A percentile compares a stretch with the other conserved stretches of the same genome.
Conservation (phyloP, 306 rosid species). For the Geum urbanum region DNA sequence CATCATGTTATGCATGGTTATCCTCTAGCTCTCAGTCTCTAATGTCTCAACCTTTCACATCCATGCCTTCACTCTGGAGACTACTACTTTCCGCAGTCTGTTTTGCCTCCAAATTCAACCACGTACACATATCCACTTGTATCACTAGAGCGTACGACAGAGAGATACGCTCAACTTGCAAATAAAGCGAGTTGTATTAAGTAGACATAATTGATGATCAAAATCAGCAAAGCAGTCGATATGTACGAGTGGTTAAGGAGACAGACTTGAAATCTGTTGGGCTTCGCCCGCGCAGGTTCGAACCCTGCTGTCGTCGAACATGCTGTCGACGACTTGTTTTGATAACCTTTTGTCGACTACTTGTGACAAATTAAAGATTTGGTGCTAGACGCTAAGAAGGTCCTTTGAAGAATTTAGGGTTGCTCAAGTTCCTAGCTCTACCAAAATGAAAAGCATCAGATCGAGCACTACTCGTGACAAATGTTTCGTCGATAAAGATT, state of each 20-base stretch:
- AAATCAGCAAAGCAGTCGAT: constrained; percentile 34
- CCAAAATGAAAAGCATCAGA: too few relatives aligned
- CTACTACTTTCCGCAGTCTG: constrained; percentile 1
- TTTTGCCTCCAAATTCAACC: constrained; percentile 8
- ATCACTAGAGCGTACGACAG: not conserved
- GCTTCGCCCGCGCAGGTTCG: constrained; percentile 64
- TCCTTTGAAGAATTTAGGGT: too few relatives aligned
- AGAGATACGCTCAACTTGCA: too few relatives aligned
- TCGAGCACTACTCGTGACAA: too few relatives aligned
- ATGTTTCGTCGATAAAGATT: too few relatives aligned
- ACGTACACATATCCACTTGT: not conserved
- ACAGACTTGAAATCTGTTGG: constrained; percentile 63
- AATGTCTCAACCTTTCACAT: not conserved
- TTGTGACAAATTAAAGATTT: too few relatives aligned
- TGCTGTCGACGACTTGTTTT: constrained; percentile 34
- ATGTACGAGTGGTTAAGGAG: constrained; percentile 66
- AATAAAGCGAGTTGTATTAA: too few relatives aligned
- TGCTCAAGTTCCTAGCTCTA: too few relatives aligned
- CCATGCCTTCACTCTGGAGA: not conserved
- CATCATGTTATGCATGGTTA: constrained; percentile 48
- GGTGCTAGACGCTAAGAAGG: too few relatives aligned
- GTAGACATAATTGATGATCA: too few relatives aligned
- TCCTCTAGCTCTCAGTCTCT: not conserved
- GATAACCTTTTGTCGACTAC: not conserved
- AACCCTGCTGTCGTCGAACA: constrained; percentile 55